Evolutionary conservation across 257 asterid species (phyloP).

Genomic region (Oldenlandia corymbosa): DNA sequence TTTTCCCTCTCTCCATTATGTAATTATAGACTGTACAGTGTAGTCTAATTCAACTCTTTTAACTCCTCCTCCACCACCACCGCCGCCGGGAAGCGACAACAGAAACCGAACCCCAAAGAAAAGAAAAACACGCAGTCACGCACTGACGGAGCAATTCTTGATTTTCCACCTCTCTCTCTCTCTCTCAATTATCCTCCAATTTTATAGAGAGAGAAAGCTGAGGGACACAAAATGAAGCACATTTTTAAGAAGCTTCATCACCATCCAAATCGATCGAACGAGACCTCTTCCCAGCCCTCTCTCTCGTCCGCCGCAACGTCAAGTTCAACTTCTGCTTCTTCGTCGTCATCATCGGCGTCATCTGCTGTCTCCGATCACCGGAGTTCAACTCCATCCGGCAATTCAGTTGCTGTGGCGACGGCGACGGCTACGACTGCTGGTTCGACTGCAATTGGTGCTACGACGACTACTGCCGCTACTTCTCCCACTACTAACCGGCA

Average conservation of each 20-base stretch:
- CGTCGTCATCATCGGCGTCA: constrained; percentile 32
- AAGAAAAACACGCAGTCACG: not conserved
- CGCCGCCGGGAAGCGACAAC: not conserved
- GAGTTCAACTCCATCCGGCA: constrained; percentile 18
- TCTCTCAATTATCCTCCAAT: not conserved
- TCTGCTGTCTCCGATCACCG: constrained; percentile 33
- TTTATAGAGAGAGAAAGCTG: constrained; percentile 18
- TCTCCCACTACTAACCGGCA: constrained; percentile 19
- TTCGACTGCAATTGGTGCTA: constrained; percentile 15
- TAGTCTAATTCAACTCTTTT: not conserved
- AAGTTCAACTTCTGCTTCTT: not conserved
- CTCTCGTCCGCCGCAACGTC: constrained; percentile 13
- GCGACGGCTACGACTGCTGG: constrained; percentile 17
- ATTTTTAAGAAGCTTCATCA: constrained; percentile 96
- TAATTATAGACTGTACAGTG: not conserved
- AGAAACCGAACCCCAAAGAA: not conserved
- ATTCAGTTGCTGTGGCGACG: constrained; percentile 15
- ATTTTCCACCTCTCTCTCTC: not conserved
- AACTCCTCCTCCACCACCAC: not conserved
- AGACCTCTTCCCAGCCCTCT: constrained; percentile 38
- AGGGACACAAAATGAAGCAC: constrained; percentile 58
- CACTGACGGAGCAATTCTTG: not conserved
- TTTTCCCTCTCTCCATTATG: not conserved
- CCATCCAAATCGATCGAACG: constrained; percentile 91
- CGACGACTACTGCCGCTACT: constrained; percentile 12